Evolutionary conservation across 768 basidiomycete species (phyloP).

Genomic region (Rhizopogon rudus): DNA sequence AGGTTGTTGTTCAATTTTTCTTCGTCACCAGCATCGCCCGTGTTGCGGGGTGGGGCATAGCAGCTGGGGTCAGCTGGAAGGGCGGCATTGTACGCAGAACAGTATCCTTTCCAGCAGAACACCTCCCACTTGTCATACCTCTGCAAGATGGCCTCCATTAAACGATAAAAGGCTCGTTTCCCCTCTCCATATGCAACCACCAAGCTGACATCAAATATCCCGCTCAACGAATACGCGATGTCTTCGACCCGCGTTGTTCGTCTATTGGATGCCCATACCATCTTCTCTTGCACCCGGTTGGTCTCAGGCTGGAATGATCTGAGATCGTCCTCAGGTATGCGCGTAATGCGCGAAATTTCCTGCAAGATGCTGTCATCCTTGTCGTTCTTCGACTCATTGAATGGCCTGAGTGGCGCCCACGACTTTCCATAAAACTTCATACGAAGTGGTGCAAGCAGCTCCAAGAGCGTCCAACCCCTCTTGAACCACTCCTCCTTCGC

Average conservation of each 20-base stretch:
- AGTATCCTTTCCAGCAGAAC: constrained; percentile 20
- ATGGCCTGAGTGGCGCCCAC: constrained; percentile 1
- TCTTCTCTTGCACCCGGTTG: constrained; percentile 14
- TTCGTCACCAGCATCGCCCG: not conserved
- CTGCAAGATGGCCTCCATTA: constrained; percentile 15
- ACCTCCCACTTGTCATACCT: constrained; percentile 15
- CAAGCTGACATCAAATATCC: constrained; percentile 20
- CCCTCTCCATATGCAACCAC: constrained; percentile 27
- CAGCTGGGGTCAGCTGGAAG: constrained; percentile 17
- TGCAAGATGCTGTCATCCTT: not conserved
- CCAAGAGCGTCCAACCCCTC: constrained; percentile 4
- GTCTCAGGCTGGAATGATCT: not conserved
- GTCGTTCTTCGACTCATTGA: not conserved
- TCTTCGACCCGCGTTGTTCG: constrained; percentile 25
- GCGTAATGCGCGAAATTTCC: not conserved
- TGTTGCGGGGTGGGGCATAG: constrained; percentile 4
- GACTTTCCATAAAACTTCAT: constrained; percentile 3
- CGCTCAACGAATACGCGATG: constrained; percentile 22
- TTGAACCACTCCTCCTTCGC: constrained; percentile 5
- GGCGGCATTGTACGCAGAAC: constrained; percentile 13
- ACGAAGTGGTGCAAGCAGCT: constrained; percentile 1
- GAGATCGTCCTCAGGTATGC: not conserved
- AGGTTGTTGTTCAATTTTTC: not conserved
- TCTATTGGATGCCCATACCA: constrained; percentile 26
- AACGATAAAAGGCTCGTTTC: constrained; percentile 21